Evolutionary conservation across 345 rosid species (phyloP).

Genomic region (Anacardium occidentale): DNA sequence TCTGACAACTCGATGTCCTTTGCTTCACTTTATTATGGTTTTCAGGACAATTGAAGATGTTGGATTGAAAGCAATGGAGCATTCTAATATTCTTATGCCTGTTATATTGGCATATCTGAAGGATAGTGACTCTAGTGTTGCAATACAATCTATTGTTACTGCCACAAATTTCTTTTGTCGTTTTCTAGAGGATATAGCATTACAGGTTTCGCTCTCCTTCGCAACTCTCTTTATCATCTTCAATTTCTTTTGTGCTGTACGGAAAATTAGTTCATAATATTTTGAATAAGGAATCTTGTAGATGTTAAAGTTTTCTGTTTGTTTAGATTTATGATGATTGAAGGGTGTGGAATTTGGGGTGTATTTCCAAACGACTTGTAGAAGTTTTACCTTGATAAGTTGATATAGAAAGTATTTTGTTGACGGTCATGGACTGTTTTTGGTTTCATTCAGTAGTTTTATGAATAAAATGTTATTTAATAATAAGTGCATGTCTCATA

Average conservation of each 20-base stretch:
- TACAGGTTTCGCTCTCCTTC: conserved; percentile 55
- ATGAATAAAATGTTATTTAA: not conserved
- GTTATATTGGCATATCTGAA: conserved; percentile 56
- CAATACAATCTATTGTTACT: conserved; percentile 57
- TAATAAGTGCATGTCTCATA: not conserved
- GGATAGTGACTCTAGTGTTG: conserved; percentile 63
- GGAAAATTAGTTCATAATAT: not conserved
- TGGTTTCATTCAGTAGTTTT: not conserved
- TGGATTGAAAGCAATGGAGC: conserved; percentile 64
- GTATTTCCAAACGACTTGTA: not conserved
- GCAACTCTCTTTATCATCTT: not conserved
- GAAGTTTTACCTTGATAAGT: not conserved
- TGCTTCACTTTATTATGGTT: conserved; percentile 21
- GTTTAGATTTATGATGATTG: not conserved
- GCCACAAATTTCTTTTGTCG: conserved; percentile 61
- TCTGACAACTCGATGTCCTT: not conserved
- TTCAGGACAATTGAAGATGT: conserved; percentile 81
- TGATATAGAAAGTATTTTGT: not conserved
- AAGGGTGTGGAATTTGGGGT: not conserved
- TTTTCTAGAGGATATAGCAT: conserved; percentile 69
- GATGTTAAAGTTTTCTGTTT: not conserved
- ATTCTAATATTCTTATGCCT: conserved; percentile 49
- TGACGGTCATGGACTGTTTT: not conserved
- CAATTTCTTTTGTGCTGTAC: not conserved
- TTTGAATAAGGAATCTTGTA: not conserved